Conservation (phyloP, 257 asterid genomes). For the Anisodus tanguticus region DNA sequence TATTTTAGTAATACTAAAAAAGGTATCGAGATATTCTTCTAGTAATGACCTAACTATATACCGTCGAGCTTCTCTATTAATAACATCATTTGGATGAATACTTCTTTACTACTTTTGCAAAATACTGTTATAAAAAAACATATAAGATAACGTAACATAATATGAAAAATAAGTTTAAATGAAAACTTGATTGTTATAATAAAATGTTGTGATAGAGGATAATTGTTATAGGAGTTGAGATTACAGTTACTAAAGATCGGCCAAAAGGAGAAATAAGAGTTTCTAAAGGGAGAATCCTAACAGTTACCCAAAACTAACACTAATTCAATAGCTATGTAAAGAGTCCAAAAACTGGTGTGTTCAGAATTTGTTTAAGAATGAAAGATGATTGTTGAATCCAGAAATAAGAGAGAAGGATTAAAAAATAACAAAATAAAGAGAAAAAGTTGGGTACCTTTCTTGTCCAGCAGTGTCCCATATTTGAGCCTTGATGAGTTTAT, state of each 20-base stretch:
- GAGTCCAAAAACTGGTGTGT: neutral
- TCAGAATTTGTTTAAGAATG: neutral
- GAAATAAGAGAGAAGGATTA: neutral
- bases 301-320: neutral
- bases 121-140: neutral
- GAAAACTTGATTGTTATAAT: neutral
- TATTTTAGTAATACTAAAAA: neutral
- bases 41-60: neutral
- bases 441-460: slow-evolving; percentile 60
- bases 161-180: neutral
- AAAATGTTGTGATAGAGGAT: neutral
- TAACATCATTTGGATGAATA: neutral
- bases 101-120: too few species aligned
- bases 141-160: neutral
- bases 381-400: neutral
- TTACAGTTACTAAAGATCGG: neutral
- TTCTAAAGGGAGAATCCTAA: slow-evolving; percentile 11
- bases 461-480: slow-evolving; percentile 98
- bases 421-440: neutral
- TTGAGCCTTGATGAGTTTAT: slow-evolving; percentile 85
- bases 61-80: too few species aligned
- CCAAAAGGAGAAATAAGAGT: neutral
- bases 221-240: neutral
- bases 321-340: neutral
- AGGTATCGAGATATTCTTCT: neutral